A percentile compares a stretch with the other conserved stretches of the same genome.
These are phyloP conservation scores for Syncephalis fuscata DNA, from an alignment of 371 early-diverging fungal species.

Conservation along the genomic window DNA sequence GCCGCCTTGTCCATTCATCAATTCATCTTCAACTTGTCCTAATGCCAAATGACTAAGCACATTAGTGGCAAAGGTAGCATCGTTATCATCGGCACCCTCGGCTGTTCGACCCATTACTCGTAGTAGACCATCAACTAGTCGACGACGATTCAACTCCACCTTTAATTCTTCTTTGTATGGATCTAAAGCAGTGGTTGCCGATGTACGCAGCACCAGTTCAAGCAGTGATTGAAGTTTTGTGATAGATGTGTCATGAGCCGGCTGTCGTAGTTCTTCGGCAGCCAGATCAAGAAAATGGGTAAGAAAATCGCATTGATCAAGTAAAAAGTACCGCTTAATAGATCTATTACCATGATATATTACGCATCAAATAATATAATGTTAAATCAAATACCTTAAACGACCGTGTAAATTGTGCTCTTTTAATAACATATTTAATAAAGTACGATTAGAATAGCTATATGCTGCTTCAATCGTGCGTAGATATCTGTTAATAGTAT, in stretches of 20 bases:
- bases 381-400: constrained; percentile 29
- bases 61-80: neutral
- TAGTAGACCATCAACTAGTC: constrained; percentile 53
- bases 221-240: constrained; percentile 64
- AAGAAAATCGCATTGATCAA: constrained; percentile 85
- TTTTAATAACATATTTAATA: constrained; percentile 46
- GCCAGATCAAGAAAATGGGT: constrained; percentile 87
- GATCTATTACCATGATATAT: constrained; percentile 28
- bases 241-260: constrained; percentile 43
- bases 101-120: constrained; percentile 29
- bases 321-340: constrained; percentile 78
- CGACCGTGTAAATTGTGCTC: constrained; percentile 54
- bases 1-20: neutral
- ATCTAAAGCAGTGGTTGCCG: constrained; percentile 68
- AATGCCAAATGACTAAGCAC: neutral
- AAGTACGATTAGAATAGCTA: constrained; percentile 48
- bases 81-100: neutral
- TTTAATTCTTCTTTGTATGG: constrained; percentile 73
- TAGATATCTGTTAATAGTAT: constrained; percentile 26
- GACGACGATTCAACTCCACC: constrained; percentile 38
- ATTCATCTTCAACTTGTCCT: neutral
- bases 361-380: neutral
- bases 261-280: constrained; percentile 44
- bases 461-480: constrained; percentile 61
- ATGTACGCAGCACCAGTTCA: constrained; percentile 75